A percentile compares a stretch with the other conserved stretches of the same genome.
These are phyloP conservation scores for Davidsoniella neocaledoniae DNA, from an alignment of 2,329 filamentous ascomycete species.

Conservation along the genomic window DNA sequence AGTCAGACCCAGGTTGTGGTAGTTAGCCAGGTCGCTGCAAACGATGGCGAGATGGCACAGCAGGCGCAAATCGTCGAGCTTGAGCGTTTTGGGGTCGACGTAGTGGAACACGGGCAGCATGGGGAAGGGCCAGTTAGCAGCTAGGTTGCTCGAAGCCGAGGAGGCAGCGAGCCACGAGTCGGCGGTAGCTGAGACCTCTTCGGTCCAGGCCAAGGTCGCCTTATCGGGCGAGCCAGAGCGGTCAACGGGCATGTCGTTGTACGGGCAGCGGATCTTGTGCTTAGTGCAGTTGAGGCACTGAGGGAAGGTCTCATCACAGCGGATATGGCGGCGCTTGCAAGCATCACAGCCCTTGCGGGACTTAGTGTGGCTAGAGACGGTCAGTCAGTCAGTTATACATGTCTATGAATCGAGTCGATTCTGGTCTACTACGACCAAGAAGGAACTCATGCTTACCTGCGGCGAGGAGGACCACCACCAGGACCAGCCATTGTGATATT, in stretches of 20 bases:
- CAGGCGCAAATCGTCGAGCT: conserved; percentile 64
- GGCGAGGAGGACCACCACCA: conserved; percentile 77
- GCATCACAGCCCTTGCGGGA: conserved; percentile 96
- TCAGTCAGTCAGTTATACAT: conserved; percentile 10
- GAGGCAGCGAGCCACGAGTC: conserved; percentile 62
- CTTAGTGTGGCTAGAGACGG: conserved; percentile 69
- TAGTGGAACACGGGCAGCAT: conserved; percentile 61
- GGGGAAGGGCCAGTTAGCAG: conserved; percentile 67
- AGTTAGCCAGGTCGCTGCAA: conserved; percentile 62
- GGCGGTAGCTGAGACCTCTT: conserved; percentile 67
- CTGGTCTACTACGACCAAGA: too few relatives aligned
- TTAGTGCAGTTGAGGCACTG: conserved; percentile 99
- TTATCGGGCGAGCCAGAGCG: conserved; percentile 43
- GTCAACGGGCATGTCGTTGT: conserved; percentile 67
- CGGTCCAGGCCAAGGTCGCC: conserved; percentile 66
- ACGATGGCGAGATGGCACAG: conserved; percentile 83
- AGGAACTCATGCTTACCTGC: conserved; percentile 29
- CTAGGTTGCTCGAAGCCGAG: background rate
- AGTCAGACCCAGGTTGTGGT: conserved; percentile 68
- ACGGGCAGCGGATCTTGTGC: conserved; percentile 95
- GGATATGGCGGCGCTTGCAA: conserved; percentile 93
- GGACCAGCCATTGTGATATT: conserved; percentile 62
- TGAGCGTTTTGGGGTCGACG: conserved; percentile 55
- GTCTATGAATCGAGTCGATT: too few relatives aligned
- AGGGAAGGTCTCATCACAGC: conserved; percentile 93